phyloP scores from a whole-genome alignment of 495 filamentous ascomycete species.

The Darksidea phi region DNA sequence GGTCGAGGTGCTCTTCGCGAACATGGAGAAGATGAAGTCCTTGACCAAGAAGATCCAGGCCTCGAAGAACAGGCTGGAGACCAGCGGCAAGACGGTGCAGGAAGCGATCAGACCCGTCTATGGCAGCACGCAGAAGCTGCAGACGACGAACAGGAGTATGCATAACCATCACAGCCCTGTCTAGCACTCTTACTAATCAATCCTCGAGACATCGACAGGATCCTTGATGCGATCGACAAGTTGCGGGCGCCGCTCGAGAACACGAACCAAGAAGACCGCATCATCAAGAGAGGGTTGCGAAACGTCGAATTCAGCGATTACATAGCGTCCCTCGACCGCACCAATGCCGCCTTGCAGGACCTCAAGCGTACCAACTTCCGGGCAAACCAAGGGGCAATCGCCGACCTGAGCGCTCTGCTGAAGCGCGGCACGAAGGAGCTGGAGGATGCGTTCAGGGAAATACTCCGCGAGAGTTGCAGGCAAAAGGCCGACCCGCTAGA shows the following conservation, averaged over 20 bases:
- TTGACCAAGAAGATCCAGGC: slow-evolving; percentile 93
- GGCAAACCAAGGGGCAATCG: slow-evolving; percentile 85
- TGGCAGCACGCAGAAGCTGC: slow-evolving; percentile 85
- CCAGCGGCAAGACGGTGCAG: slow-evolving; percentile 82
- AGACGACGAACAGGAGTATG: slow-evolving; percentile 74
- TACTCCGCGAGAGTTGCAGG: slow-evolving; percentile 68
- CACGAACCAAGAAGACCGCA: slow-evolving; percentile 82
- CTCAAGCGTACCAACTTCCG: slow-evolving; percentile 83
- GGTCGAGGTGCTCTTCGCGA: slow-evolving; percentile 66
- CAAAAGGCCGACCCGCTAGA: slow-evolving; percentile 81
- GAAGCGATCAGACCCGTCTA: slow-evolving; percentile 91
- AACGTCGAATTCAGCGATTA: slow-evolving; percentile 81
- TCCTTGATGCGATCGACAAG: slow-evolving; percentile 81
- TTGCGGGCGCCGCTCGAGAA: slow-evolving; percentile 85
- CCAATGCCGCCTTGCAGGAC: slow-evolving; percentile 74
- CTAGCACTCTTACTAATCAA: slow-evolving; percentile 4
- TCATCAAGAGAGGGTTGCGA: slow-evolving; percentile 82
- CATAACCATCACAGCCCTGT: slow-evolving; percentile 2
- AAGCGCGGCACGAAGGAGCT: slow-evolving; percentile 75
- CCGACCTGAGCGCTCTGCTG: slow-evolving; percentile 73
- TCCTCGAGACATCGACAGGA: slow-evolving; percentile 71
- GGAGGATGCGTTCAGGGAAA: slow-evolving; percentile 74
- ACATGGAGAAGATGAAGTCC: slow-evolving; percentile 63
- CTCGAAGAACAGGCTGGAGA: slow-evolving; percentile 78
- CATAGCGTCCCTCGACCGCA: slow-evolving; percentile 80